Conservation (phyloP, 2,329 filamentous ascomycete genomes). For the Phaeosphaeria sp. region DNA sequence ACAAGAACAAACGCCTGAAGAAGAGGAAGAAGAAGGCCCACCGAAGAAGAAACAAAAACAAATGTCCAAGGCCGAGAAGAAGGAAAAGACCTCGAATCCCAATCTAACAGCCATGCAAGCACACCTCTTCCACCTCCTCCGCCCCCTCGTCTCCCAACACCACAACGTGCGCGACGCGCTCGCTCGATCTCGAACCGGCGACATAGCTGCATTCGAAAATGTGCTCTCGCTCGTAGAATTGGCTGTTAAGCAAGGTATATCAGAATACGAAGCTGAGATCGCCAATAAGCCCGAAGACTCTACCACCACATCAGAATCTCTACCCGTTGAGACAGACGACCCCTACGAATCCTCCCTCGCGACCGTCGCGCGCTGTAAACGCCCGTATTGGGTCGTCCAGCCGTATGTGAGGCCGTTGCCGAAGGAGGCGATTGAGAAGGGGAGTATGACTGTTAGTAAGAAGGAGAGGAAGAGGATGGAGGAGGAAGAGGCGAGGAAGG, state of each 20-base stretch:
- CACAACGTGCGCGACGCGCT: constrained; percentile 87
- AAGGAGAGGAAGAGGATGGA: constrained; percentile 59
- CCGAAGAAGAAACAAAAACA: constrained; percentile 46
- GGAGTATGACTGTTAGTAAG: constrained; percentile 76
- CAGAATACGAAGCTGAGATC: constrained; percentile 64
- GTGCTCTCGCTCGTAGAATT: constrained; percentile 78
- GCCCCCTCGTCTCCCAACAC: constrained; percentile 80
- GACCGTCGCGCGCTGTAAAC: constrained; percentile 73
- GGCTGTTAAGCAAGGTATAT: constrained; percentile 74
- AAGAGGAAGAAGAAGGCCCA: constrained; percentile 38
- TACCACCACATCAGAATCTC: neutral
- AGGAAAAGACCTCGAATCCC: constrained; percentile 58
- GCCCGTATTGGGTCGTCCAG: constrained; percentile 91
- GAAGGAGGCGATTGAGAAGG: constrained; percentile 84
- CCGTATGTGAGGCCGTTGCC: constrained; percentile 86
- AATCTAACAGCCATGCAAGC: constrained; percentile 86
- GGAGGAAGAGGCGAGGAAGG: constrained; percentile 29
- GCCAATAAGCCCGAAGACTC: constrained; percentile 3
- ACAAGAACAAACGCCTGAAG: constrained; percentile 30
- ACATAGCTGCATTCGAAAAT: constrained; percentile 78
- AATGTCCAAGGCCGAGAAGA: constrained; percentile 53
- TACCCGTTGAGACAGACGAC: constrained; percentile 20
- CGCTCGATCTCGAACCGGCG: constrained; percentile 70
- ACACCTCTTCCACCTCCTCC: constrained; percentile 90
- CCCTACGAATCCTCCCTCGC: constrained; percentile 66